These are phyloP conservation scores for Schwanniomyces pseudopolymorphus DNA, from an alignment of 805 yeast genomes.

Conservation along the genomic window DNA sequence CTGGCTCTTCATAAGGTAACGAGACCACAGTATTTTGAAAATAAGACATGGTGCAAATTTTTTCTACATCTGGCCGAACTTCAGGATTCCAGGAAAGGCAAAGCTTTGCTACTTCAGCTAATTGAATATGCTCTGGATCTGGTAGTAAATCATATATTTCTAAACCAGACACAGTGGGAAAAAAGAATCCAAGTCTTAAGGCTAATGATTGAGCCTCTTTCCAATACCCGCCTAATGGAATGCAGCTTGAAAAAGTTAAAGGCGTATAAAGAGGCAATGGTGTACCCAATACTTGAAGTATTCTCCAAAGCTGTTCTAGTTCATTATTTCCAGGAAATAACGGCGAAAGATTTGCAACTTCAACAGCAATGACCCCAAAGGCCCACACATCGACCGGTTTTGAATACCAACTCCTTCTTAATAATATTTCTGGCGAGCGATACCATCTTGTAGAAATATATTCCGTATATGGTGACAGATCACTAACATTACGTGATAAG, in stretches of 20 bases:
- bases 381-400: slow-evolving; percentile 85
- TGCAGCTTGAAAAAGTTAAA: slow-evolving; percentile 9
- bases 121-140: slow-evolving; percentile 41
- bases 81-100: slow-evolving; percentile 81
- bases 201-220: slow-evolving; percentile 57
- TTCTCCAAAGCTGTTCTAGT: slow-evolving; percentile 72
- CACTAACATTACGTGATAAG: slow-evolving; percentile 59
- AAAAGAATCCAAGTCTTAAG: slow-evolving; percentile 49
- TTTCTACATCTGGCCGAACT: slow-evolving; percentile 53
- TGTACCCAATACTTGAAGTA: slow-evolving; percentile 68
- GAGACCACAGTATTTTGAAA: slow-evolving; percentile 44
- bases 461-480: slow-evolving; percentile 60
- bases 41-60: slow-evolving; percentile 51
- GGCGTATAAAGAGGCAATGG: slow-evolving; percentile 45
- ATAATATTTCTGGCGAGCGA: slow-evolving; percentile 75
- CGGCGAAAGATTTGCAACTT: slow-evolving; percentile 70
- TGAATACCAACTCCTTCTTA: slow-evolving; percentile 62
- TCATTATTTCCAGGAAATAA: slow-evolving; percentile 83
- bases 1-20: slow-evolving; percentile 15
- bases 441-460: slow-evolving; percentile 88
- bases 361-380: slow-evolving; percentile 76
- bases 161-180: slow-evolving; percentile 57
- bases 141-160: slow-evolving; percentile 46
- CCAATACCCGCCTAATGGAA: slow-evolving; percentile 75
- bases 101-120: slow-evolving; percentile 39